phyloP scores from a whole-genome alignment of 2,329 filamentous ascomycete genomes.

The Penicillium sp. region DNA sequence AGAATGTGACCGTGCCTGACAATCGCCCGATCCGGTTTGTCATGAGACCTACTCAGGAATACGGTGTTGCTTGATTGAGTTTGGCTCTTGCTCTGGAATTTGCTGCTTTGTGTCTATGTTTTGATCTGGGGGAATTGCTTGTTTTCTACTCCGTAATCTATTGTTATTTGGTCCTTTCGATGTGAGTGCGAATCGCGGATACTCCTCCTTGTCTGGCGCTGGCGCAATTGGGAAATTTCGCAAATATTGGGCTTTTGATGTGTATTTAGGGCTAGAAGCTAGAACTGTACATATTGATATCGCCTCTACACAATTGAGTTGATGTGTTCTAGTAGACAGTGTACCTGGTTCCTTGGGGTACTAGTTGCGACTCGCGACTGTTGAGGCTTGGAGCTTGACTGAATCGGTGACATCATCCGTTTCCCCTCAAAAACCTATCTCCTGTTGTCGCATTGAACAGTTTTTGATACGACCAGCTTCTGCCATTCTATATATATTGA shows the following conservation, averaged over 20 bases:
- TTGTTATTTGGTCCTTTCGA: conserved; percentile 1
- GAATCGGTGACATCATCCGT: conserved; percentile 7
- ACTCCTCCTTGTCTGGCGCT: neutral
- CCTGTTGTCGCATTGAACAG: neutral
- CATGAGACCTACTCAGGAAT: conserved; percentile 10
- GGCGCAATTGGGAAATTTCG: neutral
- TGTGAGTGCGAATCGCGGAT: too few relatives aligned
- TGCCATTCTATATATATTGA: neutral
- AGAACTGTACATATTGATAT: neutral
- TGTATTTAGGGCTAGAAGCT: neutral
- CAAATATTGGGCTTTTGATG: neutral
- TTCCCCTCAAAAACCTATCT: neutral
- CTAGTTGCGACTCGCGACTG: too few relatives aligned
- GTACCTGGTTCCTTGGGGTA: too few relatives aligned
- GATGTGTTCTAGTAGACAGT: too few relatives aligned
- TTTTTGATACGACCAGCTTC: neutral
- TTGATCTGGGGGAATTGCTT: neutral
- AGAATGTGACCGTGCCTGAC: conserved; percentile 8
- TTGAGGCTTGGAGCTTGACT: neutral
- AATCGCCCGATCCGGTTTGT: neutral
- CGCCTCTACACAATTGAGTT: too few relatives aligned
- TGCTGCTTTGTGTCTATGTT: neutral
- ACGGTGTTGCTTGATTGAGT: conserved; percentile 3
- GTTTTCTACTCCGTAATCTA: neutral
- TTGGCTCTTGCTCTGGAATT: neutral